Percentiles rank a stretch among this genome's conserved stretches.
Evolutionary conservation across 2,329 filamentous ascomycete species (phyloP).

Genomic region (Scedosporium minutisporum): DNA sequence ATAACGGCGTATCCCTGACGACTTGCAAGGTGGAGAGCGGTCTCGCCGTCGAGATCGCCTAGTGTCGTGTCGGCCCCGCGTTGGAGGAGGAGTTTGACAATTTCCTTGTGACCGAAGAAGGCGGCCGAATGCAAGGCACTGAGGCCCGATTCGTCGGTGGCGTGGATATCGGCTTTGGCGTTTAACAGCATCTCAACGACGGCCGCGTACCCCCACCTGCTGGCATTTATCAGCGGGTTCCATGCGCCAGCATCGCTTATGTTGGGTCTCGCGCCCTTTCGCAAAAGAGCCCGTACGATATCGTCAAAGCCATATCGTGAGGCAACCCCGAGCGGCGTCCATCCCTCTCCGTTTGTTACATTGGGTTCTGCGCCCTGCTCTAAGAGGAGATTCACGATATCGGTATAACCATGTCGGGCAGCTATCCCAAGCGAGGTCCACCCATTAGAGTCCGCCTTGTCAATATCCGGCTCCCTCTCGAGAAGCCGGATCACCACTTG

Average conservation of each 20-base stretch:
- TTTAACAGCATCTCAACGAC: neutral
- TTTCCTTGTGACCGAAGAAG: neutral
- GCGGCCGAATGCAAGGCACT: neutral
- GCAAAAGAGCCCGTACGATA: neutral
- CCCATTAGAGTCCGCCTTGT: neutral
- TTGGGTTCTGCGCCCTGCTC: conserved; percentile 11
- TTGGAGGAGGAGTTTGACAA: neutral
- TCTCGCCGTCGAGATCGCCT: neutral
- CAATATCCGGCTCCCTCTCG: neutral
- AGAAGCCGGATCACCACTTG: neutral
- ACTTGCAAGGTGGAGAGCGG: neutral
- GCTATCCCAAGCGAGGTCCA: neutral
- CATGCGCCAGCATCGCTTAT: neutral
- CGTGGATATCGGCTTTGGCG: neutral
- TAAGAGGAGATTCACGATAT: neutral
- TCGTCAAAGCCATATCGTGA: neutral
- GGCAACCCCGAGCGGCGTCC: conserved; percentile 12
- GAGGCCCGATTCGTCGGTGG: neutral
- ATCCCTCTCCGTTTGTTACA: conserved; percentile 12
- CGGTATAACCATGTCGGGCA: neutral
- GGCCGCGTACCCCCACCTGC: neutral
- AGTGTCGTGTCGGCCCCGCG: neutral
- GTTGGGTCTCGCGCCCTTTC: neutral
- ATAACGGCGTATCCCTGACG: neutral
- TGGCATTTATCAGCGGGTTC: neutral